These are phyloP conservation scores for Fusarium mundagurra DNA, from an alignment of 2,329 filamentous ascomycete genomes.

Conservation along the genomic window DNA sequence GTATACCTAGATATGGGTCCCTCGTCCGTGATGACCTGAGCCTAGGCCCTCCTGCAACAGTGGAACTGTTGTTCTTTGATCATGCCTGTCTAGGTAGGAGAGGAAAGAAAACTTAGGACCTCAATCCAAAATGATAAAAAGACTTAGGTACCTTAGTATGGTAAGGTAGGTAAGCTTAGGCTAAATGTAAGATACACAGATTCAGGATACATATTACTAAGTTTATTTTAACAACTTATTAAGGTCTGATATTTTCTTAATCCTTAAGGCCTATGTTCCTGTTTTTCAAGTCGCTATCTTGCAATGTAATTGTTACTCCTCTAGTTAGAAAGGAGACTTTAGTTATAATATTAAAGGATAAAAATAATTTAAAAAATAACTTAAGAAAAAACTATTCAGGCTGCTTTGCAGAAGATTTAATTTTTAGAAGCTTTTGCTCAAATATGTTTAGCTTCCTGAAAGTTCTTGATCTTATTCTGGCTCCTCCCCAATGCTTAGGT, in stretches of 20 bases:
- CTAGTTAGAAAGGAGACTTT: neutral
- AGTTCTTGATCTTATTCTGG: neutral
- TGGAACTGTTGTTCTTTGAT: slow-evolving; percentile 3
- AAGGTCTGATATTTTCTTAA: neutral
- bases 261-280: neutral
- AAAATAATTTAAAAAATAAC: neutral
- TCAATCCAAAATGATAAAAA: neutral
- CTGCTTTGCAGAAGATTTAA: too few species aligned
- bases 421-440: neutral
- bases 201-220: neutral
- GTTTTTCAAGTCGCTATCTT: neutral
- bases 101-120: neutral
- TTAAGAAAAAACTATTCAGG: neutral
- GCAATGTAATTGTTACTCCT: neutral
- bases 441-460: neutral
- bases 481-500: neutral
- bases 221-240: neutral
- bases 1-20: slow-evolving; percentile 6
- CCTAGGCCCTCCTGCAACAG: slow-evolving; percentile 4
- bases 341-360: neutral
- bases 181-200: neutral
- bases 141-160: neutral
- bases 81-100: slow-evolving; percentile 2
- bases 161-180: neutral
- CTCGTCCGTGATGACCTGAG: slow-evolving; percentile 6